Percentiles rank a stretch among this genome's conserved stretches.
phyloP scores from a whole-genome alignment of 2,329 filamentous ascomycete genomes.

The Penicillium sp. region DNA sequence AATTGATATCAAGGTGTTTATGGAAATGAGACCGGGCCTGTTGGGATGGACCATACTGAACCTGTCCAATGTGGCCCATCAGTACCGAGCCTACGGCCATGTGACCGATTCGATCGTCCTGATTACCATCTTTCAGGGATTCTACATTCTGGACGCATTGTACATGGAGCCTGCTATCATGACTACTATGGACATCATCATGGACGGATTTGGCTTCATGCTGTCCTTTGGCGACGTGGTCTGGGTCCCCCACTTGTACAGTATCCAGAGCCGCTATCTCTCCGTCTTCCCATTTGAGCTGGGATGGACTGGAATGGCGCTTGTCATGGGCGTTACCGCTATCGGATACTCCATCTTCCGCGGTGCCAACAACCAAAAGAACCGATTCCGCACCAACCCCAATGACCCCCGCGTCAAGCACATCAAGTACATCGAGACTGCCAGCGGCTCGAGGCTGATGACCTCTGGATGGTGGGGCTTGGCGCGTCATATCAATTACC shows the following conservation, averaged over 20 bases:
- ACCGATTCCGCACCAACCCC: slow-evolving; percentile 83
- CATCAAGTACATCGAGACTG: slow-evolving; percentile 80
- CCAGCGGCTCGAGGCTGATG: slow-evolving; percentile 73
- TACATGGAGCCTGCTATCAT: slow-evolving; percentile 85
- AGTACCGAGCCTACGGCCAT: slow-evolving; percentile 78
- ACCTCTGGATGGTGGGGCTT: slow-evolving; percentile 90
- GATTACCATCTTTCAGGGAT: slow-evolving; percentile 67
- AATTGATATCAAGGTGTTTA: slow-evolving; percentile 84
- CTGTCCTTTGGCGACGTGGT: slow-evolving; percentile 85
- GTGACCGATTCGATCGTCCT: slow-evolving; percentile 83
- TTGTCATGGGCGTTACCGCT: slow-evolving; percentile 63
- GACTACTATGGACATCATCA: slow-evolving; percentile 91
- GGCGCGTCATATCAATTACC: slow-evolving; percentile 90
- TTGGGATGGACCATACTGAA: slow-evolving; percentile 85
- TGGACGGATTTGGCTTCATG: slow-evolving; percentile 94
- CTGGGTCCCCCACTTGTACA: slow-evolving; percentile 91
- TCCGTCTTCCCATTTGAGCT: slow-evolving; percentile 76
- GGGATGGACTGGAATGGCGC: slow-evolving; percentile 60
- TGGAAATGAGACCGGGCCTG: slow-evolving; percentile 87
- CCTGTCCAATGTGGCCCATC: slow-evolving; percentile 76
- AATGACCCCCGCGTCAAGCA: slow-evolving; percentile 72
- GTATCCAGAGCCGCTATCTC: slow-evolving; percentile 77
- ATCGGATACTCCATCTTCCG: slow-evolving; percentile 89
- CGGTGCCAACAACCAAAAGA: slow-evolving; percentile 90
- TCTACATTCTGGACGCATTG: slow-evolving; percentile 80